Evolutionary conservation across 768 basidiomycete genomes (phyloP), one percentile per base, ranked within the genome.

Genomic region (Russula earlei): DNA sequence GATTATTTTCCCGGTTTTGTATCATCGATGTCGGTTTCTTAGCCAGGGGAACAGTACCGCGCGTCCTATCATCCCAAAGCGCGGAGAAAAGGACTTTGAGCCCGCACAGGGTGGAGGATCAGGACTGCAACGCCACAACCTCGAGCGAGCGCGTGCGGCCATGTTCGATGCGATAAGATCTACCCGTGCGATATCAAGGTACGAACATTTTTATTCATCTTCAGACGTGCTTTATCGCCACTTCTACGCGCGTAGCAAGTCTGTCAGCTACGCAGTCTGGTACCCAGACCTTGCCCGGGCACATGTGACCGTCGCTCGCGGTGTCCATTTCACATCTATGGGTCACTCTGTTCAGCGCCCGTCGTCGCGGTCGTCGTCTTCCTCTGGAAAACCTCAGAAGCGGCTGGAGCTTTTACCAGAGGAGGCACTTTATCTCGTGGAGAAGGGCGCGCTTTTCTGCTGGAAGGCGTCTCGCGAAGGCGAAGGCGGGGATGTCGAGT

Each of bases 51-150:
- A 66, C 38, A 68, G 63, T 10, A 63, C 63, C 15, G 64, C 70
- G 5, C 78, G 84, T 38, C 87, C 87, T 2, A 74, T 87, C 6
- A 94, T 99, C 49, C 96, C 96, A 6, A 94, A 90, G 69, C 81
- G 96, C 25, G 96, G 96, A 2, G 96, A 98, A 70, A 98, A 99
- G 67, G 94, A 98, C 61, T 98, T 92, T 62, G 95, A 98, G 67
- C 96, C 96, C 1, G 74, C 75, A 62, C 65, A 72, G 49, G 73
- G 76, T 20, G 74, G 73, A 9, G 87, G 85, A 6, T 85, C 89
- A 11, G 81, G 79, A 12, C 72, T 91, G 12, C 96, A 98, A 65
- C 70, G 82, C 25, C 85, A 91, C 70, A 80, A 90, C 57, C 77
- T 98, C 20, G 84, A 89, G 52, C 78, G 83, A 29, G 80, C 91